Evolutionary conservation across 2,329 filamentous ascomycete species (phyloP).

Genomic region (Calonectria multiphialidica): DNA sequence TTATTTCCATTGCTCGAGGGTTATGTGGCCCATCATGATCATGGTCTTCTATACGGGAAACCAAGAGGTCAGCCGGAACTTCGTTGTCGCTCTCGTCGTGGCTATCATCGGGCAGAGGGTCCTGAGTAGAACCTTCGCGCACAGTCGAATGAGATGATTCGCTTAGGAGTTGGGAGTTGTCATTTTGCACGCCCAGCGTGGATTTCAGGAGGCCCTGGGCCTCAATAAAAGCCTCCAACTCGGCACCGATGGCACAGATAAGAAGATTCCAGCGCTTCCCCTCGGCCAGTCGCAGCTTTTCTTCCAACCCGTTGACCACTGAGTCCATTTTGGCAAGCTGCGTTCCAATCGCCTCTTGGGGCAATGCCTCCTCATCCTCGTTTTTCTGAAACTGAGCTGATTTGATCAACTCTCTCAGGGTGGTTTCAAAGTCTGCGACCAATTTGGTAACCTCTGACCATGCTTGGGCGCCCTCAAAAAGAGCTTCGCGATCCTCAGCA

Average conservation of each 20-base stretch:
- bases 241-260: conserved; percentile 81
- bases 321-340: conserved; percentile 69
- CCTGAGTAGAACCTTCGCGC: not conserved
- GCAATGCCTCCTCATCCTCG: conserved; percentile 45
- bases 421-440: conserved; percentile 74
- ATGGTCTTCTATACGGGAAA: conserved; percentile 46
- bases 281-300: conserved; percentile 67
- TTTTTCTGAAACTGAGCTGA: conserved; percentile 38
- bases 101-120: not conserved
- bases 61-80: conserved; percentile 56
- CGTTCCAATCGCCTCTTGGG: conserved; percentile 54
- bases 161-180: conserved; percentile 17
- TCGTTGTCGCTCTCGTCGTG: conserved; percentile 53
- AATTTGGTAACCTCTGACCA: conserved; percentile 74
- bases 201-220: conserved; percentile 67
- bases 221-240: conserved; percentile 75
- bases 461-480: conserved; percentile 74
- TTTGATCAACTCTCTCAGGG: conserved; percentile 68
- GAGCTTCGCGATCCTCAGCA: conserved; percentile 71
- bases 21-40: conserved; percentile 30
- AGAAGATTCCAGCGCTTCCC: conserved; percentile 78
- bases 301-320: conserved; percentile 67
- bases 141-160: conserved; percentile 1
- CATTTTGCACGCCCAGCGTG: conserved; percentile 29
- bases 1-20: conserved; percentile 26